A percentile compares a stretch with the other conserved stretches of the same genome.
These are phyloP conservation scores for Achaetomium macrosporum DNA, from an alignment of 2,329 filamentous ascomycete species.

Conservation along the genomic window DNA sequence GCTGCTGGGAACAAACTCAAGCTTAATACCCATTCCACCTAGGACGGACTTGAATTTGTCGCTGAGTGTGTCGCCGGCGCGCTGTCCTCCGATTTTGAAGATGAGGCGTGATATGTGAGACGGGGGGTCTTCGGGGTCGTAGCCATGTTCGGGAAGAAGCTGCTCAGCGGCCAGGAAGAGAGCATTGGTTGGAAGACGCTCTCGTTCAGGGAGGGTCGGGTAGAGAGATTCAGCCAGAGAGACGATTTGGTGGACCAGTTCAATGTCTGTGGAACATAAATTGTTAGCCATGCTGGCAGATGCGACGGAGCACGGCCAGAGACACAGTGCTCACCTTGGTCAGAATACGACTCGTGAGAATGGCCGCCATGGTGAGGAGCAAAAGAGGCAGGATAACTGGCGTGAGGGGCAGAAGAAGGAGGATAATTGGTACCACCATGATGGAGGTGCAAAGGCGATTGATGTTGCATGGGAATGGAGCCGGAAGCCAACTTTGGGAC, in stretches of 20 bases:
- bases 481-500: not conserved
- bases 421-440: not conserved
- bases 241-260: conserved; percentile 71
- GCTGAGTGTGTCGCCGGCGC: conserved; percentile 51
- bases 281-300: conserved; percentile 3
- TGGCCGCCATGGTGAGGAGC: conserved; percentile 16
- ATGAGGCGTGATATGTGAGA: conserved; percentile 71
- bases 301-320: not conserved
- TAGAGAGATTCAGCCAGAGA: conserved; percentile 61
- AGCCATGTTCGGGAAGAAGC: conserved; percentile 62
- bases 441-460: not conserved
- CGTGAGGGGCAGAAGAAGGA: not conserved
- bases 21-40: conserved; percentile 61
- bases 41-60: conserved; percentile 67
- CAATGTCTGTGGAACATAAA: conserved; percentile 58
- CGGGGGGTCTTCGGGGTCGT: conserved; percentile 65
- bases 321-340: conserved; percentile 17
- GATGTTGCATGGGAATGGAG: conserved; percentile 4
- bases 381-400: conserved; percentile 14
- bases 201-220: conserved; percentile 49
- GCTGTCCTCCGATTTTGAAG: conserved; percentile 68
- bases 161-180: conserved; percentile 77
- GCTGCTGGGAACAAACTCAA: conserved; percentile 47
- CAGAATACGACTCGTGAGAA: conserved; percentile 40
- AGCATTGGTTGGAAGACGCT: conserved; percentile 65